A percentile compares a stretch with the other conserved stretches of the same genome.
These are phyloP conservation scores for Platanthera guangdongensis DNA, from an alignment of 106 monocot genomes.

Conservation along the genomic window DNA sequence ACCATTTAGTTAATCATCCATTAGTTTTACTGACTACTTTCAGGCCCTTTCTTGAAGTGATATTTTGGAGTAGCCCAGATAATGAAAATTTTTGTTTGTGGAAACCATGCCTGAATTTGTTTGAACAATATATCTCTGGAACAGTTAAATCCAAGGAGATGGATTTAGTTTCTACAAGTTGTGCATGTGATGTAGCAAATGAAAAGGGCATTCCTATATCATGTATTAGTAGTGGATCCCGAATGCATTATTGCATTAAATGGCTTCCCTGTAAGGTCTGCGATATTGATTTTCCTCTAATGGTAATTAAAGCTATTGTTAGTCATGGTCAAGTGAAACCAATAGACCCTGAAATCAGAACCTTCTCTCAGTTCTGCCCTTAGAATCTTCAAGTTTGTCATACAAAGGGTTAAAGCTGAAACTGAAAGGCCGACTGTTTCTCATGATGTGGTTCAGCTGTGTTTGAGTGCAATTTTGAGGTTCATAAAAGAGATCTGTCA, in stretches of 20 bases:
- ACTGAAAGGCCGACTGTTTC: constrained; percentile 5
- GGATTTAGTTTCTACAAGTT: constrained; percentile 1
- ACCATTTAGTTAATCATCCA: constrained; percentile 30
- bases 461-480: constrained; percentile 15
- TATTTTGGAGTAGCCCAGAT: constrained; percentile 30
- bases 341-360: constrained; percentile 20
- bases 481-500: constrained; percentile 28
- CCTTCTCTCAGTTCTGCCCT: constrained; percentile 19
- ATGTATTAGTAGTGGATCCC: not conserved
- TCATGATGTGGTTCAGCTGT: constrained; percentile 13
- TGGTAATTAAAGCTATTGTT: constrained; percentile 24
- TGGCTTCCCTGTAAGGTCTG: constrained; percentile 51
- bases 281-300: constrained; percentile 24
- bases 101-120: constrained; percentile 41
- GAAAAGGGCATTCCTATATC: not conserved
- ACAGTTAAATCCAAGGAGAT: constrained; percentile 19
- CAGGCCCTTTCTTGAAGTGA: constrained; percentile 25
- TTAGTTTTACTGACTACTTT: constrained; percentile 25
- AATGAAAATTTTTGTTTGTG: constrained; percentile 26
- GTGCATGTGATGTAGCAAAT: not conserved
- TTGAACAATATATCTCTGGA: constrained; percentile 30
- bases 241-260: constrained; percentile 23
- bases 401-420: constrained; percentile 34
- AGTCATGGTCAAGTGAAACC: constrained; percentile 11
- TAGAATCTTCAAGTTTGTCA: constrained; percentile 34